Base-by-base conservation (phyloP, 768 basidiomycete species). In the Suillus bovinus region DNA sequence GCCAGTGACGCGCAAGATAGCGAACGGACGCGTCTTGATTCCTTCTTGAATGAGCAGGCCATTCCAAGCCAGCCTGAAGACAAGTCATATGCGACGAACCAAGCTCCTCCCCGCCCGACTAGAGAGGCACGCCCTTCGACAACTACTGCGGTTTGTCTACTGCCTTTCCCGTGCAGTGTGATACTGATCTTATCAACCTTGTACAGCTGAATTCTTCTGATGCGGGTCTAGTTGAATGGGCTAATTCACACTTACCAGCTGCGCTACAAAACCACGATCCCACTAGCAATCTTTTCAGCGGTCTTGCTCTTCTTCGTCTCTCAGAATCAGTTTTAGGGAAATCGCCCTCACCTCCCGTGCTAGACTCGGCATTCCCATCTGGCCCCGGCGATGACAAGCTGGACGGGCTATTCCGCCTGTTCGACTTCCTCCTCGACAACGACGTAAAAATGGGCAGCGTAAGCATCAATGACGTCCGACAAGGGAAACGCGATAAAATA, bases 351-450 rank as follows among this genome's bases (percentile, higher is more conserved):
- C 91, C 92, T 17, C 83, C 89, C 11, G 88, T 94, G 3, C 86
- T 87, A 1, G 91, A 94, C 68, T 84, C 87, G 2, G 87, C 88
- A 0, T 97, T 96, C 79, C 89, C 89, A 3, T 72, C 78, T 10
- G 83, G 82, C 44, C 75, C 82, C 14, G 79, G 81, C 64, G 90
- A 94, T 70, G 90, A 96, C 66, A 91, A 90, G 66, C 78, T 96
- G 16, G 92, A 94, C 31, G 93, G 94, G 17, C 79, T 96, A 33
- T 95, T 96, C 79, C 82, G 85, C 61, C 78, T 96, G 60, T 96
- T 97, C 76, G 96, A 98, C 76, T 95, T 93, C 76, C 76, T 97
- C 60, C 82, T 98, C 53, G 94, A 96, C 68, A 93, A 94, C 63
- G 94, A 94, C 55, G 87, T 96, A 61, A 90, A 90, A 77, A 92